phyloP scores from a whole-genome alignment of 352 stramenopile genomes.

The Globisporangium orthogonon region DNA sequence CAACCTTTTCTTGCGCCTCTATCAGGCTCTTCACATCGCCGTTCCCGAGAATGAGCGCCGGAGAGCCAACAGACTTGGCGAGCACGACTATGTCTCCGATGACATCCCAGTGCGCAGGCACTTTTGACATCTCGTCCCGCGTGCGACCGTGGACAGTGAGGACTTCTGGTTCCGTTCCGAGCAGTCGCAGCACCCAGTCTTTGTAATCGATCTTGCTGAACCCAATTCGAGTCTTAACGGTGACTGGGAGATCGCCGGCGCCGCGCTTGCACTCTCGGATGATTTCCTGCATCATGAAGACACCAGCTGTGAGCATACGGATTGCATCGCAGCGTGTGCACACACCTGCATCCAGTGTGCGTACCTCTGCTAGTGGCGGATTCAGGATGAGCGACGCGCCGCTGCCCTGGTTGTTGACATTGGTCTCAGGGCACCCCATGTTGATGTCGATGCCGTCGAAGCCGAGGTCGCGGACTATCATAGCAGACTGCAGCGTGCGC shows the following conservation, averaged over 20 bases:
- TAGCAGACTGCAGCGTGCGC: slow-evolving; percentile 26
- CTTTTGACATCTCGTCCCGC: slow-evolving; percentile 78
- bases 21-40: slow-evolving; percentile 63
- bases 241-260: slow-evolving; percentile 56
- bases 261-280: slow-evolving; percentile 62
- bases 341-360: background rate
- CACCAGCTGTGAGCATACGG: background rate
- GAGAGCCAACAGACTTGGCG: slow-evolving; percentile 39
- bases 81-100: slow-evolving; percentile 68
- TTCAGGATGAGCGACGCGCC: slow-evolving; percentile 62
- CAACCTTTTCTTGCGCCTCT: slow-evolving; percentile 61
- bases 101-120: slow-evolving; percentile 74
- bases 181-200: slow-evolving; percentile 66
- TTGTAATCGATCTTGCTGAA: slow-evolving; percentile 74
- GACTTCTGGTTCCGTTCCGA: slow-evolving; percentile 62
- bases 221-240: slow-evolving; percentile 76
- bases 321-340: background rate
- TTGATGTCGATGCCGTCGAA: slow-evolving; percentile 87
- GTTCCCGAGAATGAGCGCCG: slow-evolving; percentile 71
- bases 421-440: slow-evolving; percentile 74
- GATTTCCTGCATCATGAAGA: slow-evolving; percentile 28
- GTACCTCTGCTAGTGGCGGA: slow-evolving; percentile 38
- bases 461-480: slow-evolving; percentile 69
- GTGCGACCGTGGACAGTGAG: slow-evolving; percentile 76
- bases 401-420: slow-evolving; percentile 77